Conservation (phyloP, 1,139 yeast genomes). For the Yamadazyma dendronema region DNA sequence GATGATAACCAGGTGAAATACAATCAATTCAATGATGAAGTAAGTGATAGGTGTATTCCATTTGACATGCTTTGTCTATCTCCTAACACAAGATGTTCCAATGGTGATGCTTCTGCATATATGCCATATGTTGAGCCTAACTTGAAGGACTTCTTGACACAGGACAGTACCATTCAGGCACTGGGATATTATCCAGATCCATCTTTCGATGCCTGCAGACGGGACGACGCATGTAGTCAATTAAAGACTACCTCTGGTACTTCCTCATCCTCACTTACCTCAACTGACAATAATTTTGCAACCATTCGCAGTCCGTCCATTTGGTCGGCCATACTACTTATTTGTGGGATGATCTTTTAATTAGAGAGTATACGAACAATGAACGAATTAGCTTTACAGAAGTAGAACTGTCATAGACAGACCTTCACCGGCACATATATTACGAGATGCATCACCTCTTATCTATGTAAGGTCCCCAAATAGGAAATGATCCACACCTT, state of each 20-base stretch:
- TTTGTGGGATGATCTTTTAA: neutral
- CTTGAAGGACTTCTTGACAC: constrained; percentile 4
- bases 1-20: constrained; percentile 7
- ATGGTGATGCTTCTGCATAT: constrained; percentile 3
- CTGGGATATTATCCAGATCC: constrained; percentile 9
- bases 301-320: neutral
- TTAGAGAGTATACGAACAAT: neutral
- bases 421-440: no score
- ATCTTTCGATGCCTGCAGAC: constrained; percentile 6
- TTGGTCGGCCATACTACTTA: neutral
- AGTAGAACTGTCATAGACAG: no score
- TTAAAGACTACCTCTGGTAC: constrained; percentile 2
- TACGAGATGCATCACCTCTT: no score
- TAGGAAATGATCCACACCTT: constrained; percentile 5
- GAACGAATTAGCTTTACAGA: no score
- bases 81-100: constrained; percentile 3
- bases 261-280: neutral
- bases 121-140: constrained; percentile 5
- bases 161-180: constrained; percentile 2
- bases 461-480: neutral
- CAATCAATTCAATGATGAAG: constrained; percentile 7
- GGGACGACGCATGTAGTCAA: constrained; percentile 6
- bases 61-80: constrained; percentile 7
- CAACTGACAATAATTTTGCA: neutral
- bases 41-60: constrained; percentile 6